phyloP scores from a whole-genome alignment of 257 asterid species.

The Avicennia marina region DNA sequence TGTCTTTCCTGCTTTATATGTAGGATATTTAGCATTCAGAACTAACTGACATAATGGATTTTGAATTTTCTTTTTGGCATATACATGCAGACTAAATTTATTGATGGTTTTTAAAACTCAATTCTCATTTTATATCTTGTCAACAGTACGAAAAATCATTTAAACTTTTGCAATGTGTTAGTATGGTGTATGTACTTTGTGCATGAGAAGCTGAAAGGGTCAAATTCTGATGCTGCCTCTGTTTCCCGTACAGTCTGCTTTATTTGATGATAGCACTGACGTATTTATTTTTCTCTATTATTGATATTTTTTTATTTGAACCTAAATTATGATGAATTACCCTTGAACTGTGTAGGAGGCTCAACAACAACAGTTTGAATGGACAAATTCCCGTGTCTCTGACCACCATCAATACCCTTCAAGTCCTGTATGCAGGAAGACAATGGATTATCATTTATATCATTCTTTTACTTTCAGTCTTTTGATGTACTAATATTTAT shows the following conservation, averaged over 20 bases:
- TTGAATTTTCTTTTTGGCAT: too few relatives aligned
- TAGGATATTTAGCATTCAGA: too few relatives aligned
- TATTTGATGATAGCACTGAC: too few relatives aligned
- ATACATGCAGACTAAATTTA: too few relatives aligned
- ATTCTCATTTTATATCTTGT: too few relatives aligned
- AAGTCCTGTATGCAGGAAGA: slow-evolving; percentile 83
- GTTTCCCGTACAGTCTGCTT: too few relatives aligned
- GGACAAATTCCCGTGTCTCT: slow-evolving; percentile 62
- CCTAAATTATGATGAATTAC: slow-evolving; percentile 16
- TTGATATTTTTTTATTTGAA: slow-evolving; percentile 2
- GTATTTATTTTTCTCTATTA: slow-evolving; percentile 4
- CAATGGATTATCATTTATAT: slow-evolving; percentile 10
- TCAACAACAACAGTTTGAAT: slow-evolving; percentile 72
- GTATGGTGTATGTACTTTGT: neutral
- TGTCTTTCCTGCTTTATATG: too few relatives aligned
- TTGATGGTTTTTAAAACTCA: too few relatives aligned
- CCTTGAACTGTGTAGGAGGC: slow-evolving; percentile 60
- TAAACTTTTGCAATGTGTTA: too few relatives aligned
- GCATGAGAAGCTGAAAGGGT: neutral
- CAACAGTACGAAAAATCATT: neutral
- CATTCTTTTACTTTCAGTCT: slow-evolving; percentile 4
- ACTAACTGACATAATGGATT: too few relatives aligned
- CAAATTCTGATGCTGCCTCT: neutral
- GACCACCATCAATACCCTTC: slow-evolving; percentile 57
- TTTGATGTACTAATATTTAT: neutral